Percentiles rank a stretch among this genome's conserved stretches.
These are phyloP conservation scores for Ceratocystis diversiconidia DNA, from an alignment of 2,329 filamentous ascomycete genomes.

Conservation along the genomic window DNA sequence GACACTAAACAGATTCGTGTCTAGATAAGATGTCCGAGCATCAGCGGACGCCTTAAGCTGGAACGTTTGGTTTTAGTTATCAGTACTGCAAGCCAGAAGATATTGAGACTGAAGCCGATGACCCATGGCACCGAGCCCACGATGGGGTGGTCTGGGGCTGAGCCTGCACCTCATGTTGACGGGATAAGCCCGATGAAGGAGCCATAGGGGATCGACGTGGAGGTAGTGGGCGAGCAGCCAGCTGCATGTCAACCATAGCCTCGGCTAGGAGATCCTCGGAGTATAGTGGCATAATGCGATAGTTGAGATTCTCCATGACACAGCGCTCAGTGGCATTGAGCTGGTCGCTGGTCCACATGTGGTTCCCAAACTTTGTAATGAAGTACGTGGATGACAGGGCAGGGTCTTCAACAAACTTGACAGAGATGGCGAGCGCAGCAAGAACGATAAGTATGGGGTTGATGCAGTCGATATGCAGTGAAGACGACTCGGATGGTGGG, in stretches of 20 bases:
- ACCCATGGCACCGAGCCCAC: conserved; percentile 11
- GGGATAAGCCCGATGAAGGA: background rate
- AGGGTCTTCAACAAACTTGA: conserved; percentile 50
- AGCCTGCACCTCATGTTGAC: background rate
- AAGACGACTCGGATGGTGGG: conserved; percentile 24
- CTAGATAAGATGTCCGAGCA: too few relatives aligned
- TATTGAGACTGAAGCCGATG: conserved; percentile 14
- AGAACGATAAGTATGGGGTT: conserved; percentile 49
- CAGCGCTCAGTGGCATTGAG: conserved; percentile 49
- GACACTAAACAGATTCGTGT: too few relatives aligned
- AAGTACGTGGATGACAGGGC: conserved; percentile 41
- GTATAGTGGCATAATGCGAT: conserved; percentile 47
- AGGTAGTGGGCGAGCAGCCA: conserved; percentile 32
- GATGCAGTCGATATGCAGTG: conserved; percentile 45
- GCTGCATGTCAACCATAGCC: conserved; percentile 49
- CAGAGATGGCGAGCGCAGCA: conserved; percentile 48
- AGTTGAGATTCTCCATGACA: conserved; percentile 50
- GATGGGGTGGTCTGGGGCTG: background rate
- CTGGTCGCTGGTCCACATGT: conserved; percentile 45
- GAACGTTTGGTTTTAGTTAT: background rate
- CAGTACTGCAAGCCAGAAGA: background rate
- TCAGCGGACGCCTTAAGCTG: background rate
- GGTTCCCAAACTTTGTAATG: conserved; percentile 38
- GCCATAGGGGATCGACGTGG: background rate
- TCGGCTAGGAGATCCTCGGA: conserved; percentile 42